phyloP scores from a whole-genome alignment of 106 monocot genomes.

The Phalaenopsis aphrodite region DNA sequence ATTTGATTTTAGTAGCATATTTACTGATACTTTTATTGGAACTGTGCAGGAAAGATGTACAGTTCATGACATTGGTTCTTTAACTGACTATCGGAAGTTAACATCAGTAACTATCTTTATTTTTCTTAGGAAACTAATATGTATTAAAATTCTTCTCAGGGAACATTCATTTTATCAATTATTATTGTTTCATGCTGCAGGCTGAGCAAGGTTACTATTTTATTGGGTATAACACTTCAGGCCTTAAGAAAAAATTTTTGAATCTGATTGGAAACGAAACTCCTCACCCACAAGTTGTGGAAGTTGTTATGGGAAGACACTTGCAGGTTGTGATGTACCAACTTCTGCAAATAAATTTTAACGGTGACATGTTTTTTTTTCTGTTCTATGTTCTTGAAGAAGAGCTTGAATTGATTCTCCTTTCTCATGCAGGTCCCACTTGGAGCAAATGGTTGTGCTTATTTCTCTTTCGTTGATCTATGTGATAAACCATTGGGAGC shows the following conservation, averaged over 20 bases:
- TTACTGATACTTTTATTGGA: neutral
- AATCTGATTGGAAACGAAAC: slow-evolving; percentile 58
- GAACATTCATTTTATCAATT: neutral
- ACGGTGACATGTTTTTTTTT: neutral
- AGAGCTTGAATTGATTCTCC: neutral
- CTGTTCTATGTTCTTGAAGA: neutral
- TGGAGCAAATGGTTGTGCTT: slow-evolving; percentile 87
- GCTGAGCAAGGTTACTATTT: slow-evolving; percentile 89
- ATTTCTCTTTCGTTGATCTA: slow-evolving; percentile 86
- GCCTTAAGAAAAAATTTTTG: slow-evolving; percentile 66
- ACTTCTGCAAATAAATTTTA: neutral
- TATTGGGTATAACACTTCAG: slow-evolving; percentile 38
- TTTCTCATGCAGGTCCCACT: slow-evolving; percentile 53
- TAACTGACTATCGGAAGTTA: slow-evolving; percentile 77
- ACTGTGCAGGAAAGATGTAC: slow-evolving; percentile 74
- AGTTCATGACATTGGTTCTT: slow-evolving; percentile 83
- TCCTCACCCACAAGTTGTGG: slow-evolving; percentile 59
- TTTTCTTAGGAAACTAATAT: neutral
- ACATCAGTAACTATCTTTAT: slow-evolving; percentile 26
- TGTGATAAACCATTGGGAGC: slow-evolving; percentile 94
- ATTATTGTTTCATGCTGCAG: slow-evolving; percentile 23
- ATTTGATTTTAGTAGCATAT: neutral
- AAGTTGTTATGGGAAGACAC: slow-evolving; percentile 90
- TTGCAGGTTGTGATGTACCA: slow-evolving; percentile 44
- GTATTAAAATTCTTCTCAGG: neutral